Base-by-base conservation (phyloP, 2,329 filamentous ascomycete genomes). In the Xylariales sp. region DNA sequence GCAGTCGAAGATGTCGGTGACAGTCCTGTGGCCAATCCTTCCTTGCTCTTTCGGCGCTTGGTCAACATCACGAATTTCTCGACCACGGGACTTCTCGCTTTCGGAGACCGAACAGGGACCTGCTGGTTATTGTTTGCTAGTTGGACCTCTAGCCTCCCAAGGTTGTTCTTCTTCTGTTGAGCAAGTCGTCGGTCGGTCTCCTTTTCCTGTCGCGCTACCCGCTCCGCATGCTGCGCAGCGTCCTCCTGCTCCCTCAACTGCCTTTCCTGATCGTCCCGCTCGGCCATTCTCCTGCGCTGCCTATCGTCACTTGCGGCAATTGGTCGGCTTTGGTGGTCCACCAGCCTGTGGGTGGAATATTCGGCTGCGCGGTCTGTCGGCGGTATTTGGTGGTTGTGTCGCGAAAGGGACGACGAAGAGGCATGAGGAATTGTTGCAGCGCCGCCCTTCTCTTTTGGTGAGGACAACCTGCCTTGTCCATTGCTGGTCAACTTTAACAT, bases 131-230 rank as follows among this genome's bases (percentile, higher is more conserved):
- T 65, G 56, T 48, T 64, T 24, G 60, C 61, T 27, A 72, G 59
- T 48, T 71, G 63, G 27, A 64, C 58, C 46, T 69, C 64, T 16
- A 72, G 62, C 40, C 69, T 65, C 36, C 65, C 64, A 16, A 71
- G 60, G 47, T 75, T 69, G 40, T 68, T 66, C 51, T 65, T 69
- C 57, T 70, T 71, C 53, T 74, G 70, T 48, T 75, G 70, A 18
- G 67, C 66, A 32, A 72, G 57, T 32, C 70, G 66, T 45, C 70
- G 67, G 49, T 74, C 64, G 24, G 65, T 70, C 49, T 76, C 71
- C 27, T 62, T 65, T 45, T 73, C 66, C 40, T 67, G 61, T 42
- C 64, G 69, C 42, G 68, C 66, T 33, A 56, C 54, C 47, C 68
- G 65, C 47, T 63, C 57, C 12, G 59, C 62, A 53, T 59, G 60